Evolutionary conservation across 2,329 filamentous ascomycete genomes (phyloP).

Genomic region (Shiraia sp.): DNA sequence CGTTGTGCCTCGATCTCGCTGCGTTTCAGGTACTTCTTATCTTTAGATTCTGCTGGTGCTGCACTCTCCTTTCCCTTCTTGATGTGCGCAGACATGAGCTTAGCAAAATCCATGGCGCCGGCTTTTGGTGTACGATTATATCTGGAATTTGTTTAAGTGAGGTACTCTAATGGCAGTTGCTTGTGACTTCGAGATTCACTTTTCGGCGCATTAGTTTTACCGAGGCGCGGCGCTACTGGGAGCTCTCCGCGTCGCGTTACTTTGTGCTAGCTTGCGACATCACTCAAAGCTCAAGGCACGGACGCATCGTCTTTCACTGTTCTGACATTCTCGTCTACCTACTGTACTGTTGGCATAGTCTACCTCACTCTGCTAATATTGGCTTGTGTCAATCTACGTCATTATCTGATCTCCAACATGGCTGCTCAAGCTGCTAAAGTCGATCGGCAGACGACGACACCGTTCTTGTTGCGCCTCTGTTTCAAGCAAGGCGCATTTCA

Average conservation of each 20-base stretch:
- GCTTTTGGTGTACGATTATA: neutral
- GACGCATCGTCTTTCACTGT: slow-evolving; percentile 4
- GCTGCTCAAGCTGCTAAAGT: slow-evolving; percentile 47
- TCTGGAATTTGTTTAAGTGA: neutral
- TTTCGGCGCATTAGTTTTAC: slow-evolving; percentile 9
- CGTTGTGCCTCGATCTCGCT: slow-evolving; percentile 85
- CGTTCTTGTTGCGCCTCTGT: slow-evolving; percentile 85
- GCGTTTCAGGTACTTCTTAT: slow-evolving; percentile 77
- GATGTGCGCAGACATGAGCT: slow-evolving; percentile 91
- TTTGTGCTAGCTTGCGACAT: slow-evolving; percentile 2
- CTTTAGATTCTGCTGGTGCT: slow-evolving; percentile 34
- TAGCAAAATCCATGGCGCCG: slow-evolving; percentile 84
- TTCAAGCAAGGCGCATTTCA: slow-evolving; percentile 76
- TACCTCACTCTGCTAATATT: neutral
- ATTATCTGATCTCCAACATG: slow-evolving; percentile 30
- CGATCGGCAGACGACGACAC: slow-evolving; percentile 72
- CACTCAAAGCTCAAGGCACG: slow-evolving; percentile 5
- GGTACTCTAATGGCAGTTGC: neutral
- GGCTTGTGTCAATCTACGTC: neutral
- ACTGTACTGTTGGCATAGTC: neutral
- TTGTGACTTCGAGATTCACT: slow-evolving; percentile 10
- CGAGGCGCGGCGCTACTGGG: slow-evolving; percentile 20
- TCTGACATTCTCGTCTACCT: neutral
- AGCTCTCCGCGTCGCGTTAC: slow-evolving; percentile 23
- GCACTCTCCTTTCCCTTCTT: slow-evolving; percentile 70